Percentiles rank a stretch among this genome's conserved stretches.
phyloP scores from a whole-genome alignment of 768 basidiomycete species.

The Hortiboletus campestris region DNA sequence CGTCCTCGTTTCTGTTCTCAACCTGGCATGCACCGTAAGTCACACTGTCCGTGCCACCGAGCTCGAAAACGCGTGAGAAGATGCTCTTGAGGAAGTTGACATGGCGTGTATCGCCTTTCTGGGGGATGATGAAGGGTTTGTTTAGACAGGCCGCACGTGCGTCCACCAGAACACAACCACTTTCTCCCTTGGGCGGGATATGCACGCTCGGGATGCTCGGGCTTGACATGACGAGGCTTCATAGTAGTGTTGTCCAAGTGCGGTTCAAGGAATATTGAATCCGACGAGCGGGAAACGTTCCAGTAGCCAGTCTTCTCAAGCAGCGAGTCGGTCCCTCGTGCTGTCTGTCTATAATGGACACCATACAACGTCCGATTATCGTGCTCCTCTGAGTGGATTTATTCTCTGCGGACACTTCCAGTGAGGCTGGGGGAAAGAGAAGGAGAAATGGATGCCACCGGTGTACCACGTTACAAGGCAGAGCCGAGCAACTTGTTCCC shows the following conservation, averaged over 20 bases:
- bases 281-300: constrained; percentile 47
- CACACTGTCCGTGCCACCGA: no score
- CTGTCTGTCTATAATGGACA: no score
- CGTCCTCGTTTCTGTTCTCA: no score
- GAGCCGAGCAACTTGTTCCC: constrained; percentile 89
- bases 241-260: constrained; percentile 30
- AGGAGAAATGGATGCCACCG: constrained; percentile 61
- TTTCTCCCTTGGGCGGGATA: constrained; percentile 61
- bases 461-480: constrained; percentile 47
- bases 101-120: no score
- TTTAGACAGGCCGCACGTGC: no score
- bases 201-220: constrained; percentile 50
- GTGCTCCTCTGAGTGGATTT: constrained; percentile 15
- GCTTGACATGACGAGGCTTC: constrained; percentile 52
- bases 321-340: constrained; percentile 45
- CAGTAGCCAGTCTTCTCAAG: constrained; percentile 62
- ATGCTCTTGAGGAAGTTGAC: no score
- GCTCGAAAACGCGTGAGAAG: no score
- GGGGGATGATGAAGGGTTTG: no score
- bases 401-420: constrained; percentile 16
- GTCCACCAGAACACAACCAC: no score
- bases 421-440: constrained; percentile 55
- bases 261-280: constrained; percentile 64
- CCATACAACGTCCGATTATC: no score
- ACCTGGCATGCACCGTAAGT: no score